Conservation (phyloP, 371 early-diverging fungal genomes). For the Mucor indicus region DNA sequence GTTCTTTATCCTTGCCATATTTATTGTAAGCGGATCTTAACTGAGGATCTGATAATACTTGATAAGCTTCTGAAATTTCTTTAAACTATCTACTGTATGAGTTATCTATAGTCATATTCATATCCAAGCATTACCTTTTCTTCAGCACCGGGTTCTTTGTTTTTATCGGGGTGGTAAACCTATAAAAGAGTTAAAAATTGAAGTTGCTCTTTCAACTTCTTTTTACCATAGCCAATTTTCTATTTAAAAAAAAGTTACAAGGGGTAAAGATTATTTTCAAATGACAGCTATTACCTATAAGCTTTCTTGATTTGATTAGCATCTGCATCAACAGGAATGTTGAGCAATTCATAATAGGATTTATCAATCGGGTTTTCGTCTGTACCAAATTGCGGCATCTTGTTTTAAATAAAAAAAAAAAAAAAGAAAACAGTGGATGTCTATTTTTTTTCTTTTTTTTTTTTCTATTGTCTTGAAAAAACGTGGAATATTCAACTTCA, state of each 20-base stretch:
- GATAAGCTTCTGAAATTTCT: conserved; percentile 93
- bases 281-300: conserved; percentile 83
- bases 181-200: too few species aligned
- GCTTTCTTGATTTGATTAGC: conserved; percentile 90
- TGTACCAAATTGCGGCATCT: conserved; percentile 47
- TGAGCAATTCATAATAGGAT: conserved; percentile 88
- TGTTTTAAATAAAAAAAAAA: conserved; percentile 1
- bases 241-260: conserved; percentile 2
- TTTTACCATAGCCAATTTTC: conserved; percentile 50
- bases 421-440: too few species aligned
- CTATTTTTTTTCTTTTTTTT: too few species aligned
- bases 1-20: conserved; percentile 73
- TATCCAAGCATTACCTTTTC: conserved; percentile 60
- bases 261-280: too few species aligned
- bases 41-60: conserved; percentile 89
- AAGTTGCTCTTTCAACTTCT: too few species aligned
- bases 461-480: too few species aligned
- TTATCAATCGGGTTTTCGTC: conserved; percentile 75
- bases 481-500: too few species aligned
- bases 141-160: conserved; percentile 83
- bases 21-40: conserved; percentile 86
- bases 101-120: background rate
- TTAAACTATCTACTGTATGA: conserved; percentile 63
- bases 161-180: conserved; percentile 97
- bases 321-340: conserved; percentile 76